Percentiles rank a stretch among this genome's conserved stretches.
These are phyloP conservation scores for Vitis rotundifolia DNA, from an alignment of 164 flowering plant genomes.

Conservation along the genomic window DNA sequence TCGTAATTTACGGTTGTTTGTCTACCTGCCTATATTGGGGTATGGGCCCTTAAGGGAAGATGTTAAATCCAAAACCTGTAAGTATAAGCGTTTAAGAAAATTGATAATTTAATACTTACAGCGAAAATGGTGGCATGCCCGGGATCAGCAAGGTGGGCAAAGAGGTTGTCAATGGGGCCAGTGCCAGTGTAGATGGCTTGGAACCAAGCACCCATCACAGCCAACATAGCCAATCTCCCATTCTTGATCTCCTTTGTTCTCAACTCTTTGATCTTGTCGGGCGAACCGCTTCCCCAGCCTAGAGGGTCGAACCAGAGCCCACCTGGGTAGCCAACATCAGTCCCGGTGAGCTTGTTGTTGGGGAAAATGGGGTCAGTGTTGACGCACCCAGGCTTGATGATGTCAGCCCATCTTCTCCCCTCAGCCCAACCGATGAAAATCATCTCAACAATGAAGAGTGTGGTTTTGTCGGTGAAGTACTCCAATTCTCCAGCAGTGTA, in stretches of 20 bases:
- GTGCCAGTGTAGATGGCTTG: constrained; percentile 89
- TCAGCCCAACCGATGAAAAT: constrained; percentile 95
- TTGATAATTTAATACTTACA: constrained; percentile 42
- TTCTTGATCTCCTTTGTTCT: constrained; percentile 97
- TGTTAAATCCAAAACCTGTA: too few species aligned
- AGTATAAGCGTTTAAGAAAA: too few species aligned
- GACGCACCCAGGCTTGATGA: constrained; percentile 86
- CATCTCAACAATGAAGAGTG: constrained; percentile 83
- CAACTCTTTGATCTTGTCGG: constrained; percentile 81
- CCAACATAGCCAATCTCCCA: constrained; percentile 96
- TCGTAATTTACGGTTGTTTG: too few species aligned
- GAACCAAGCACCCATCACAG: constrained; percentile 98
- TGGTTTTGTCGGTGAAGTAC: constrained; percentile 96
- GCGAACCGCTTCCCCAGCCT: constrained; percentile 88
- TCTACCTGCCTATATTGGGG: too few species aligned
- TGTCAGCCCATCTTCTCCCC: constrained; percentile 86
- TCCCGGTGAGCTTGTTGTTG: constrained; percentile 97
- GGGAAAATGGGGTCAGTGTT: constrained; percentile 99
- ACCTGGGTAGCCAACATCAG: constrained; percentile 97
- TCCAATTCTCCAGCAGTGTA: constrained; percentile 90
- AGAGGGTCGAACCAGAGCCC: constrained; percentile 97
- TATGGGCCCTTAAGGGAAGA: too few species aligned
- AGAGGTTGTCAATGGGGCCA: constrained; percentile 97
- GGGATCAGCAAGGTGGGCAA: constrained; percentile 97
- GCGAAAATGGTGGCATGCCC: constrained; percentile 93